Evolutionary conservation across 257 asterid genomes (phyloP).

Genomic region (Marsdenia floribunda): DNA sequence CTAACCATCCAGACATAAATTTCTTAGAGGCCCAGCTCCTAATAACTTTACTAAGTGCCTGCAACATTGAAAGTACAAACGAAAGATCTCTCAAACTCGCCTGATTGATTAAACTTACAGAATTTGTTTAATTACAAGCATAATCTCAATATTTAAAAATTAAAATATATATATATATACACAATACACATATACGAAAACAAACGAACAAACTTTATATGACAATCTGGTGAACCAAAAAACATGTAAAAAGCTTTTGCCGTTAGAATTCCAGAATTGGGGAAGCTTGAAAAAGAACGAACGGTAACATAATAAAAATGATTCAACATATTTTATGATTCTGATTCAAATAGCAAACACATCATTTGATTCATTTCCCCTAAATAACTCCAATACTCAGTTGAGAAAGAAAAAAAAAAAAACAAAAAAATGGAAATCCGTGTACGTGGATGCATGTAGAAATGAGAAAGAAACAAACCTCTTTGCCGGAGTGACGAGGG

Average conservation of each 20-base stretch:
- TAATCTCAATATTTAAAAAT: too few relatives aligned
- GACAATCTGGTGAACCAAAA: not conserved
- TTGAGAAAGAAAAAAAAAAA: not conserved
- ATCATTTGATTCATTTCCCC: not conserved
- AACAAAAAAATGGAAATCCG: not conserved
- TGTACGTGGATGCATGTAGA: not conserved
- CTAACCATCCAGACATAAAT: constrained; percentile 78
- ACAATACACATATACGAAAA: too few relatives aligned
- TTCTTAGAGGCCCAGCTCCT: constrained; percentile 81
- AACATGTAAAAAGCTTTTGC: not conserved
- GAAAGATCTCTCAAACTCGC: not conserved
- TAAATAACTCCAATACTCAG: not conserved
- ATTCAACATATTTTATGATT: not conserved
- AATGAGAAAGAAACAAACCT: constrained; percentile 28
- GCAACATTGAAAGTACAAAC: constrained; percentile 17
- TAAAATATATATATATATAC: too few relatives aligned
- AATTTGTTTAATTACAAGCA: not conserved
- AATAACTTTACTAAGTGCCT: constrained; percentile 63
- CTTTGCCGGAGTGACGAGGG: constrained; percentile 38
- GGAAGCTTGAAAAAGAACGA: not conserved
- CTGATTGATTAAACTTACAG: not conserved
- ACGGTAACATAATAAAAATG: not conserved
- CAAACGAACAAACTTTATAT: not conserved
- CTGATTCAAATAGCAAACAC: not conserved
- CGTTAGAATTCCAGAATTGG: not conserved